phyloP scores from a whole-genome alignment of 768 basidiomycete species.

The Favolaschia claudopus region DNA sequence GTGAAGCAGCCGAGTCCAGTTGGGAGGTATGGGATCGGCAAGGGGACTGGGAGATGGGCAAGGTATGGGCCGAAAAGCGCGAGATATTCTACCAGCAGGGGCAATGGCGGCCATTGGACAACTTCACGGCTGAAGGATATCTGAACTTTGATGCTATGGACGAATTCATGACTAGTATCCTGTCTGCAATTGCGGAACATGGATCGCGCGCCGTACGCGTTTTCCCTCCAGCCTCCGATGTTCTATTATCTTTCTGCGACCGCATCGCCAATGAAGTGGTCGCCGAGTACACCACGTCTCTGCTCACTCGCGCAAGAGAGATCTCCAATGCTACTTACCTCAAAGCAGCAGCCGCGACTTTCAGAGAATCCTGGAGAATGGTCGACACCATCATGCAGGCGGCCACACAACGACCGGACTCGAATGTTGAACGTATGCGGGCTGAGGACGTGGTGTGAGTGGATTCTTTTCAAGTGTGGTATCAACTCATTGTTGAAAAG shows the following conservation, averaged over 20 bases:
- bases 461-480: not conserved
- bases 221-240: constrained; percentile 82
- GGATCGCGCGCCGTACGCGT: constrained; percentile 84
- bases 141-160: constrained; percentile 96
- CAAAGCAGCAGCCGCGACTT: constrained; percentile 88
- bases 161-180: constrained; percentile 76
- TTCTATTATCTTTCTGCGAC: constrained; percentile 84
- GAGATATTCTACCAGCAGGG: constrained; percentile 92
- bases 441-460: constrained; percentile 88
- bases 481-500: constrained; percentile 25
- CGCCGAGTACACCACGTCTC: constrained; percentile 83
- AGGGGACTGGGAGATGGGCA: constrained; percentile 90
- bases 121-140: constrained; percentile 68
- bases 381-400: constrained; percentile 78
- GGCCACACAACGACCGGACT: constrained; percentile 47
- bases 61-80: constrained; percentile 94
- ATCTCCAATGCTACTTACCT: constrained; percentile 77
- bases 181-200: constrained; percentile 72
- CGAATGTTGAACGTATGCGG: constrained; percentile 53
- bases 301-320: constrained; percentile 80
- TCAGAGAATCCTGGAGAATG: constrained; percentile 87
- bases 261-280: constrained; percentile 88
- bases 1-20: constrained; percentile 79
- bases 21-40: constrained; percentile 81
- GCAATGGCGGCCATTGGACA: constrained; percentile 82